These are phyloP conservation scores for Verticillium tricorpus DNA, from an alignment of 2,329 filamentous ascomycete genomes.

Conservation along the genomic window DNA sequence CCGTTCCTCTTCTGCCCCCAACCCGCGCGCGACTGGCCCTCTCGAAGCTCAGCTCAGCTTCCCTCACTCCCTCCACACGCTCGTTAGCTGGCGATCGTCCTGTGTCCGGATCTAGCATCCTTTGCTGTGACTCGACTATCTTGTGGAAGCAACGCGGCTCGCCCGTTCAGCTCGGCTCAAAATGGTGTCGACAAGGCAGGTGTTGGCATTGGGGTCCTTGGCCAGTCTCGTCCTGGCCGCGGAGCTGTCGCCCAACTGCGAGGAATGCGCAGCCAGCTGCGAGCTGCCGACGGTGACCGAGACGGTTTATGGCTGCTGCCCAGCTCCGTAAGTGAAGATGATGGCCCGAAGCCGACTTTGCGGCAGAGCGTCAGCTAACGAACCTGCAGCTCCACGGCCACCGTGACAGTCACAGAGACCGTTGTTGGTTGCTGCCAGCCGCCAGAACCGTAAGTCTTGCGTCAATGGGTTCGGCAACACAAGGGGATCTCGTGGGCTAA, in stretches of 20 bases:
- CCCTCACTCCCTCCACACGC: background rate
- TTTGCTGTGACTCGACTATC: background rate
- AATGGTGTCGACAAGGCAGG: background rate
- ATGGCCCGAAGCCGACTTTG: background rate
- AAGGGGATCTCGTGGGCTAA: background rate
- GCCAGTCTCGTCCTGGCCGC: background rate
- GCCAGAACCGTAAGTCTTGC: background rate
- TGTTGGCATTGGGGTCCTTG: slow-evolving; percentile 1
- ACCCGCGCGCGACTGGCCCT: background rate
- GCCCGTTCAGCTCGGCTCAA: background rate
- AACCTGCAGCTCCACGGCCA: background rate
- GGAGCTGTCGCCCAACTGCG: background rate
- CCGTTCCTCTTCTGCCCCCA: slow-evolving; percentile 1
- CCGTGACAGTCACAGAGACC: background rate
- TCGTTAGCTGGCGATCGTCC: background rate
- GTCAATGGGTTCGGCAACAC: background rate
- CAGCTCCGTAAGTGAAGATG: background rate
- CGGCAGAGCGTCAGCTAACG: background rate
- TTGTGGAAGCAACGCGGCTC: background rate
- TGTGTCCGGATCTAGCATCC: background rate
- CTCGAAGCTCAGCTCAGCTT: background rate
- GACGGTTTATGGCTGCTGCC: background rate
- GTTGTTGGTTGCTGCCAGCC: background rate
- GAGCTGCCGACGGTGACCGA: background rate
- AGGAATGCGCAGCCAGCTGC: background rate